Conservation (phyloP, 352 stramenopile genomes). For the Phytophthora hybrid region DNA sequence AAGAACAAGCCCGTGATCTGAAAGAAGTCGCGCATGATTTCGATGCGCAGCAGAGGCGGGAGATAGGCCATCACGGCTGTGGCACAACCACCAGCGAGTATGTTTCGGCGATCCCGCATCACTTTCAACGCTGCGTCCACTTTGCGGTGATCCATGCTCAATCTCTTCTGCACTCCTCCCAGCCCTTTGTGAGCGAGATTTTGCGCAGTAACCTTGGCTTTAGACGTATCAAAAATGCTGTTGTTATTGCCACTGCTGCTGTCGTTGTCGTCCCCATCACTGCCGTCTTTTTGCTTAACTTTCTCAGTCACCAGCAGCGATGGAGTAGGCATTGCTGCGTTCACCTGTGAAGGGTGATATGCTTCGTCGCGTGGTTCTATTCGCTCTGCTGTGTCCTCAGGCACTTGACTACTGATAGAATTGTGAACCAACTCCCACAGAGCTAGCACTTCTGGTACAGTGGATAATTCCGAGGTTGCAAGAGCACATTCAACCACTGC, state of each 20-base stretch:
- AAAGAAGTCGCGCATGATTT: slow-evolving; percentile 5
- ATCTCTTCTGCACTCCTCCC: neutral
- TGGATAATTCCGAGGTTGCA: neutral
- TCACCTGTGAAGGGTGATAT: neutral
- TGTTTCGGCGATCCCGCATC: slow-evolving; percentile 1
- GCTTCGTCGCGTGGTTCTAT: neutral
- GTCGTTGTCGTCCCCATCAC: neutral
- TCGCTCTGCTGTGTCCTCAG: neutral
- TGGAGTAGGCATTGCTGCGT: neutral
- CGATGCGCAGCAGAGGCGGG: neutral
- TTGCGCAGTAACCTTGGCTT: neutral
- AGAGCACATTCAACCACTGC: neutral
- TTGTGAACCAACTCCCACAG: neutral
- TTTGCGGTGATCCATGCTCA: neutral
- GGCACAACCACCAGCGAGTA: neutral
- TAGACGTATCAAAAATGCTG: neutral
- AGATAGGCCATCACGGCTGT: neutral
- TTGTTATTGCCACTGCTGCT: neutral
- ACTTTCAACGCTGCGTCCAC: neutral
- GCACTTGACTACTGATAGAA: neutral
- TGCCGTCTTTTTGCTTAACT: neutral
- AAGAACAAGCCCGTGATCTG: slow-evolving; percentile 2
- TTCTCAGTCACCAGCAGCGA: neutral
- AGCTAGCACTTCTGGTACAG: neutral
- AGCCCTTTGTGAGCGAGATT: neutral